A percentile compares a stretch with the other conserved stretches of the same genome.
Conservation (phyloP, 2,329 filamentous ascomycete species). For the Neonectria sp. region DNA sequence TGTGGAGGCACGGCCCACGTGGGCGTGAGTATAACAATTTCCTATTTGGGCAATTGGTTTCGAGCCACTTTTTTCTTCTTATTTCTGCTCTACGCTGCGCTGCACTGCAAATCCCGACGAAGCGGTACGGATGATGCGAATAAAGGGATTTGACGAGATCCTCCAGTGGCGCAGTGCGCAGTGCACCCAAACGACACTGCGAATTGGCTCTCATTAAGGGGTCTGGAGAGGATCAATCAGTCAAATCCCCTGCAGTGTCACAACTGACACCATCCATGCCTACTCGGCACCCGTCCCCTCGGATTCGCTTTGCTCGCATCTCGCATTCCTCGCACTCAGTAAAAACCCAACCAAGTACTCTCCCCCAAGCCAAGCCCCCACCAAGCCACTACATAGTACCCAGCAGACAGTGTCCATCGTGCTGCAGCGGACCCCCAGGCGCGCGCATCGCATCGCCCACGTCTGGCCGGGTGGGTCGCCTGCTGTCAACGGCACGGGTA, state of each 20-base stretch:
- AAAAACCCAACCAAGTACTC: not conserved
- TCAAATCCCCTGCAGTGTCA: not conserved
- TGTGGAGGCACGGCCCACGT: constrained; percentile 14
- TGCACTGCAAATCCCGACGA: constrained; percentile 19
- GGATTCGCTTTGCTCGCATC: constrained; percentile 26
- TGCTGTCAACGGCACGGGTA: constrained; percentile 25
- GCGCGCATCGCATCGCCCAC: constrained; percentile 6
- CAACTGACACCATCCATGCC: constrained; percentile 12
- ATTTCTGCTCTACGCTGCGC: not conserved
- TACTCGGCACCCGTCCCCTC: constrained; percentile 14
- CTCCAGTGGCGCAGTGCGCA: constrained; percentile 13
- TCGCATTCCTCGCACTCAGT: not conserved
- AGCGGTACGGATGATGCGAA: constrained; percentile 11
- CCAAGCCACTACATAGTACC: not conserved
- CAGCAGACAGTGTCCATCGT: not conserved
- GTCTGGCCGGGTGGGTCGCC: constrained; percentile 19
- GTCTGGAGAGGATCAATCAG: constrained; percentile 12
- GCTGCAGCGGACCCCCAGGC: constrained; percentile 18
- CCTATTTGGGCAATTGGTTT: constrained; percentile 25
- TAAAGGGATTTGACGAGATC: constrained; percentile 9
- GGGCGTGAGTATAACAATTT: constrained; percentile 16
- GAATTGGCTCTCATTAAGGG: constrained; percentile 6
- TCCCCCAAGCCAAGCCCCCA: not conserved
- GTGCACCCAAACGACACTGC: constrained; percentile 8
- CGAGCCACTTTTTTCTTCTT: constrained; percentile 6